phyloP scores from a whole-genome alignment of 140 eudicot species.

The Erigeron philadelphicus region DNA sequence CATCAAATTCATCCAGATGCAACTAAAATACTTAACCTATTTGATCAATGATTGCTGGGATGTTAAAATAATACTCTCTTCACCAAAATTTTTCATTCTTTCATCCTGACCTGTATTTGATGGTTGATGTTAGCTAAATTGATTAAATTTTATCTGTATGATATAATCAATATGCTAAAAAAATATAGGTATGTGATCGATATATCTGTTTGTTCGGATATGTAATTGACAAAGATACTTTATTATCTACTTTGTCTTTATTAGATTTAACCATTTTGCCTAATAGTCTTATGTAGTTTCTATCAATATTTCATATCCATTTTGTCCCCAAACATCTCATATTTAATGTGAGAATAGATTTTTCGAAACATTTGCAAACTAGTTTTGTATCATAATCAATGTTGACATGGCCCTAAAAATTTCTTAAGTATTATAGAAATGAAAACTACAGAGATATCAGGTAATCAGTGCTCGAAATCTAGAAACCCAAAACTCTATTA shows the following conservation, averaged over 20 bases:
- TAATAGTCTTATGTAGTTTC: background rate
- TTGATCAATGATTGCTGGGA: no score
- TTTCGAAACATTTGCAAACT: background rate
- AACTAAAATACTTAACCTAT: background rate
- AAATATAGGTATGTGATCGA: background rate
- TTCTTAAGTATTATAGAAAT: background rate
- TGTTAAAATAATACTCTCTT: no score
- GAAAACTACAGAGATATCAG: background rate
- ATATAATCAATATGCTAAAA: no score
- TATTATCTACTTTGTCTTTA: background rate
- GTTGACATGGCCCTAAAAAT: slow-evolving; percentile 1
- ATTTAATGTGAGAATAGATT: background rate
- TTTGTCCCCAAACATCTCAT: background rate
- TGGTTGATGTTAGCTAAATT: background rate
- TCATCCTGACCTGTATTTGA: background rate
- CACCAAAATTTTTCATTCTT: no score
- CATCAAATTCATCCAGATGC: background rate
- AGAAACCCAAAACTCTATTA: background rate
- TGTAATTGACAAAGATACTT: background rate
- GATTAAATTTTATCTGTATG: background rate
- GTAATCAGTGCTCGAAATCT: background rate
- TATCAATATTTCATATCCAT: background rate
- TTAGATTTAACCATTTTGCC: no score
- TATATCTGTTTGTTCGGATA: background rate
- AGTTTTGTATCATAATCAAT: slow-evolving; percentile 4